These are phyloP conservation scores for Teratosphaeria nubilosa DNA, from an alignment of 2,329 filamentous ascomycete genomes.

Conservation along the genomic window DNA sequence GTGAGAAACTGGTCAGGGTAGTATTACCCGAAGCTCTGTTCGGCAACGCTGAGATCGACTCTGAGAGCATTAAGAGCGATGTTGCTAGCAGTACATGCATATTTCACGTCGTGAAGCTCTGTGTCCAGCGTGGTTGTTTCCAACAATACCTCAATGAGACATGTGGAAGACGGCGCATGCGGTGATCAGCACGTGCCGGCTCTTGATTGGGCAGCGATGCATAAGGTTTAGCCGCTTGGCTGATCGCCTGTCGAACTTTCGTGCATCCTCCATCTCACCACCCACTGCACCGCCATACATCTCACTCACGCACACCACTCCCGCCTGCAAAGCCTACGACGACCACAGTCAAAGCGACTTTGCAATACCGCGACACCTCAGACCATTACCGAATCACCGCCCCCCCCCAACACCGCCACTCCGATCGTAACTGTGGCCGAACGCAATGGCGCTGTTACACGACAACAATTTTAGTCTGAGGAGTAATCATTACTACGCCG, in stretches of 20 bases:
- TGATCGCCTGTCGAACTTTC: neutral
- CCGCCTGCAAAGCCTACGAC: neutral
- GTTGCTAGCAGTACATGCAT: too few species aligned
- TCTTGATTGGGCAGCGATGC: neutral
- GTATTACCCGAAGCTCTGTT: too few species aligned
- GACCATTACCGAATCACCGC: neutral
- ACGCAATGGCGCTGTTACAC: slow-evolving; percentile 59
- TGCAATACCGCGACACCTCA: neutral
- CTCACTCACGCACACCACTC: neutral
- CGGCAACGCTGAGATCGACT: too few species aligned
- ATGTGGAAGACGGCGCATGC: too few species aligned
- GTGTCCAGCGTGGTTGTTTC: too few species aligned
- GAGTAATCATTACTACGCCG: slow-evolving; percentile 48
- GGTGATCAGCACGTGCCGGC: neutral
- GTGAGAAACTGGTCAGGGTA: too few species aligned
- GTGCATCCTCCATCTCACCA: neutral
- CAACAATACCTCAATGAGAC: neutral
- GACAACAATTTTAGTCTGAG: slow-evolving; percentile 60
- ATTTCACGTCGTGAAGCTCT: too few species aligned
- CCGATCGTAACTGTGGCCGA: slow-evolving; percentile 36
- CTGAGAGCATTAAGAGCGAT: too few species aligned
- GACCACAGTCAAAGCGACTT: neutral
- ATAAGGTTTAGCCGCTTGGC: neutral
- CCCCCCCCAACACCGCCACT: neutral
- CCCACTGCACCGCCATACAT: too few species aligned